Percentiles rank a stretch among this genome's conserved stretches.
Evolutionary conservation across 192 early-diverging fungal genomes (phyloP).

Genomic region (Linnemannia elongata): DNA sequence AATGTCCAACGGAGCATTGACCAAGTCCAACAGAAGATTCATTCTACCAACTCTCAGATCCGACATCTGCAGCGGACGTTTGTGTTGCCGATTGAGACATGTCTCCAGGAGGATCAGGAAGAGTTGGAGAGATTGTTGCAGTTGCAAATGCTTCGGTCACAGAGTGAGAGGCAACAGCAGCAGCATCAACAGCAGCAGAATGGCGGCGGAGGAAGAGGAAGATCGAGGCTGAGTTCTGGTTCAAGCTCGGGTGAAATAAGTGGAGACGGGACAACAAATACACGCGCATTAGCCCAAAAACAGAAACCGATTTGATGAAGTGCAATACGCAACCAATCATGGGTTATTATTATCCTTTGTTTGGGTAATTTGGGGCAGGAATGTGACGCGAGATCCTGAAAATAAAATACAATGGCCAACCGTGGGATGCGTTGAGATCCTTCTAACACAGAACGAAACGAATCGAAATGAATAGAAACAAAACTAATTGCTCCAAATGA

Average conservation of each 20-base stretch:
- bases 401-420: too few relatives aligned
- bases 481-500: too few relatives aligned
- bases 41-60: background rate
- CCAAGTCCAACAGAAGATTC: slow-evolving; percentile 6
- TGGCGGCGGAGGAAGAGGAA: background rate
- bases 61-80: slow-evolving; percentile 14
- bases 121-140: background rate
- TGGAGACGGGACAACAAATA: background rate
- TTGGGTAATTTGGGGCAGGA: too few relatives aligned
- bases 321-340: too few relatives aligned
- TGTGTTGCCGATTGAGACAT: background rate
- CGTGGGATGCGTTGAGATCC: too few relatives aligned
- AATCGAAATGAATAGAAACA: too few relatives aligned
- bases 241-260: background rate
- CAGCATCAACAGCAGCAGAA: background rate
- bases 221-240: background rate
- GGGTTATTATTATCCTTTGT: too few relatives aligned
- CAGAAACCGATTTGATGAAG: too few relatives aligned
- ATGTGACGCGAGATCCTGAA: too few relatives aligned
- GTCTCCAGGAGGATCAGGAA: background rate
- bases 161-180: background rate
- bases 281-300: too few relatives aligned
- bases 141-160: background rate
- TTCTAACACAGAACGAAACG: too few relatives aligned
- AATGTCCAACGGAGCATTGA: background rate